A percentile compares a stretch with the other conserved stretches of the same genome.
Evolutionary conservation across 768 basidiomycete species (phyloP).

Genomic region (Rhizopogon salebrosus): DNA sequence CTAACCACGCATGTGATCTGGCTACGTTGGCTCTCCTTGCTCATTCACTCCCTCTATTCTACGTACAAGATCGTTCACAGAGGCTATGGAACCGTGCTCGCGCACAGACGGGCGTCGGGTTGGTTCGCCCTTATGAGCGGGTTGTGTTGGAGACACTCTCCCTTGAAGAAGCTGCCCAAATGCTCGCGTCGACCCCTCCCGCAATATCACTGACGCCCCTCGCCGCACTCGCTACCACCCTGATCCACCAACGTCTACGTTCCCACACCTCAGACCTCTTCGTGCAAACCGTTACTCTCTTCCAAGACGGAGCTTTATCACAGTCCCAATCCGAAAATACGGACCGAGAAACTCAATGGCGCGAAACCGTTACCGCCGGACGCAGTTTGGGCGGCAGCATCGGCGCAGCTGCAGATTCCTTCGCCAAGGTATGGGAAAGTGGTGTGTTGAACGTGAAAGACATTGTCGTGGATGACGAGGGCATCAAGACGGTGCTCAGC

Average conservation of each 20-base stretch:
- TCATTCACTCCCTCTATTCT: constrained; percentile 33
- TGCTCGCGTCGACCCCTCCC: constrained; percentile 22
- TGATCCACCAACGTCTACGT: constrained; percentile 49
- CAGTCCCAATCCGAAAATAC: constrained; percentile 14
- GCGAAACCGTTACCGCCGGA: constrained; percentile 51
- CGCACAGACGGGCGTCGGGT: background rate
- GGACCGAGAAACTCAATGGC: constrained; percentile 32
- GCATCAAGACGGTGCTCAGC: constrained; percentile 48
- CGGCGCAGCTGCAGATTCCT: constrained; percentile 42
- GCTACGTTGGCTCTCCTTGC: constrained; percentile 55
- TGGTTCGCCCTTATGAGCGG: constrained; percentile 42
- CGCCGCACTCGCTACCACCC: constrained; percentile 42
- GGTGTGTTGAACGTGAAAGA: constrained; percentile 29
- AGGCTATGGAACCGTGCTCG: constrained; percentile 38
- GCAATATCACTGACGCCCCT: constrained; percentile 31
- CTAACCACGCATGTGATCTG: constrained; percentile 40
- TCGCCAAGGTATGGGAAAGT: constrained; percentile 55
- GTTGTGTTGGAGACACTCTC: constrained; percentile 48
- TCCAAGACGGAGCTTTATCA: constrained; percentile 6
- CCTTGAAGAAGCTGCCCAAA: constrained; percentile 48
- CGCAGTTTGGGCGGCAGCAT: constrained; percentile 58
- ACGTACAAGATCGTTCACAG: constrained; percentile 37
- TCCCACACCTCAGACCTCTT: constrained; percentile 52
- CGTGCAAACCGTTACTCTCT: constrained; percentile 35
- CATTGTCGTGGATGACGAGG: constrained; percentile 32